Base-by-base conservation (phyloP, 1,284 basidiomycete genomes). In the Chalciporus piperatoides region DNA sequence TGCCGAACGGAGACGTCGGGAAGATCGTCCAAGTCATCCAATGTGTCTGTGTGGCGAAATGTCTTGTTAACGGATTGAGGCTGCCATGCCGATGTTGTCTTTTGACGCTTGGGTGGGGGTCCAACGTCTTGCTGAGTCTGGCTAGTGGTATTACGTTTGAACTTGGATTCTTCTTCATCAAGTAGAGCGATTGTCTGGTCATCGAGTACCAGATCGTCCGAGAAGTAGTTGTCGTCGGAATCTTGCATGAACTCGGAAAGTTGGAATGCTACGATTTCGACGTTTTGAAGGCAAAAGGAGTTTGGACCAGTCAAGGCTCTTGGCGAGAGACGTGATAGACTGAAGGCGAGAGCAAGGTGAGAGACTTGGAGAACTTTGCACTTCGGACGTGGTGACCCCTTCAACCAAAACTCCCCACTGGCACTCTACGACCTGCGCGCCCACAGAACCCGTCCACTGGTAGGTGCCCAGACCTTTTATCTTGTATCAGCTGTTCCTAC, bases 191-290 rank as follows among this genome's bases (percentile, higher is more conserved):
- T 64, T 2, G 79, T 74, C 54, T 75, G 69, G 40, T 80, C 82
- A 61, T 88, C 85, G 39, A 88, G 67, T 25, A 80, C 72, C 56
- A 85, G 68, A 54, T 82, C 81, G 65, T 83, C 81, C 53, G 69
- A 65, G 58, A 79, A 78, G 67, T 83, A 82, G 57, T 84, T 79
- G 62, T 88, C 86, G 63, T 88, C 86, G 27, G 77, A 81, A 66
- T 77, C 76, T 57, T 76, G 68, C 84, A 86, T 86, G 49, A 45
- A 52, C 6, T 35, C n/a, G 33, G 33, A 7, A 15, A 9, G 6
- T 17, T 35, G 33, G 15, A 44, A 44, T 17, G 35, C 38, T 41
- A 9, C 41, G 17, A 33, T 8, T n/a, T n/a, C 9, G 36, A 38
- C 15, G 15, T 15, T n/a, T 8, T 15, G 33, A 10, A 35, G 33